Evolutionary conservation across 2,329 filamentous ascomycete genomes (phyloP), one percentile per base, ranked within the genome.

Genomic region (Xylariaceae sp.): DNA sequence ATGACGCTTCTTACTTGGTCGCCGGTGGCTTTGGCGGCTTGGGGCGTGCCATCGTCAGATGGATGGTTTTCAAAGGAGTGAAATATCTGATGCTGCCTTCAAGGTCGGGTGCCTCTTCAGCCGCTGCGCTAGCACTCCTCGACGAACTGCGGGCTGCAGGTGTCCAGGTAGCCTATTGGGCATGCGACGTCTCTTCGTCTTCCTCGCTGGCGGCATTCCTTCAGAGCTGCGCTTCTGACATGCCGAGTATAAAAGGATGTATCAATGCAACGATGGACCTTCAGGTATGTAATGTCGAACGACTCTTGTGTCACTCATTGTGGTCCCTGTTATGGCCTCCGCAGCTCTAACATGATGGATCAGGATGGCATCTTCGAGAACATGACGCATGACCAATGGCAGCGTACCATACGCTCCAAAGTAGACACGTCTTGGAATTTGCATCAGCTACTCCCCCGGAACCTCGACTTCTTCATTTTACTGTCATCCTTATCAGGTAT

Each of bases 21-120:
- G 52, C 39, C 2, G 55, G 55, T 4, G 52, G 55, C 5, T 27
- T 50, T 11, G 55, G 55, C 11, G 55, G 55, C 4, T 11, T 57
- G 3, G 55, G 58, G 5, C 48, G 58, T n/a, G 27, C 52, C 0
- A 61, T 61, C n/a, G 1, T 51, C 10, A 42, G 22, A 15, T 62
- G 59, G 58, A 58, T 62, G 57, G 55, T 39, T 1, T 18, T 36
- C 1, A 52, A 48, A 17, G 59, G 59, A 11, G 59, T 54, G 2
- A 55, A 44, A 19, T 11, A 62, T 32, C 31, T 62, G 0, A 50
- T 62, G 11, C n/a, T 60, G 1, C 52, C 47, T 1, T 60, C 60
- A 6, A 39, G 56, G n/a, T 58, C 57, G 2, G 55, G 62, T 12
- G 7, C 12, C 6, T 27, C 33, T 12, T 48, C 49, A 14, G 15